A percentile compares a stretch with the other conserved stretches of the same genome.
Evolutionary conservation across 1,139 yeast species (phyloP).

Genomic region (Protomyces inouyei): DNA sequence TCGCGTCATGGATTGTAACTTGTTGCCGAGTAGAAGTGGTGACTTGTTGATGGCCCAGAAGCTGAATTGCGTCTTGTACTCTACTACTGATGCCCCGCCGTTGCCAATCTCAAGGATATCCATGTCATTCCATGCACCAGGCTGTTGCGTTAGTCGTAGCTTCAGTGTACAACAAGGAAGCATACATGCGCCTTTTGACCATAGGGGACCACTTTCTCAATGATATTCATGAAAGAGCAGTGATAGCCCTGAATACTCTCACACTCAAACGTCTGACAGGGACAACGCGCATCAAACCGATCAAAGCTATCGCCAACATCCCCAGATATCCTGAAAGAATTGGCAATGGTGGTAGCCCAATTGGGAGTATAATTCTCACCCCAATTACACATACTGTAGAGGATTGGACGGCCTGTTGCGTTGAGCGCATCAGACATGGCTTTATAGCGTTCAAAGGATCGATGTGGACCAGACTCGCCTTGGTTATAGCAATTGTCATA

Average conservation of each 20-base stretch:
- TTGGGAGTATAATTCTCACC: conserved; percentile 38
- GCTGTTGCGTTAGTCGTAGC: conserved; percentile 32
- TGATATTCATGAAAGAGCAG: conserved; percentile 37
- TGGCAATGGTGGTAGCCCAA: conserved; percentile 38
- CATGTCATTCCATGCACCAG: conserved; percentile 39
- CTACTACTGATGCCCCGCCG: conserved; percentile 37
- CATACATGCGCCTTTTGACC: conserved; percentile 35
- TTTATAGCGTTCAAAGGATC: conserved; percentile 36
- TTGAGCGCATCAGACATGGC: conserved; percentile 38
- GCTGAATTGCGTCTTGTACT: conserved; percentile 37
- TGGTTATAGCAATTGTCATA: conserved; percentile 40
- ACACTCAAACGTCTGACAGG: conserved; percentile 37
- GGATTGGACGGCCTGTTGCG: conserved; percentile 37
- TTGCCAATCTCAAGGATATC: conserved; percentile 40
- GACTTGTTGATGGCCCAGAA: conserved; percentile 39
- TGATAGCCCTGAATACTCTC: conserved; percentile 34
- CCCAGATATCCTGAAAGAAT: conserved; percentile 39
- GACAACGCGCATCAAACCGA: conserved; percentile 37
- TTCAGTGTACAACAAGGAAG: background rate
- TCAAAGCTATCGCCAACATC: conserved; percentile 37
- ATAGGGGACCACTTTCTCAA: background rate
- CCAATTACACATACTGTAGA: conserved; percentile 40
- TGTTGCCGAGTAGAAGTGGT: conserved; percentile 38
- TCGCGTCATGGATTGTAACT: conserved; percentile 34
- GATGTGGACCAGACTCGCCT: conserved; percentile 36